Evolutionary conservation across 2,329 filamentous ascomycete genomes (phyloP), one percentile per base, ranked within the genome.

Genomic region (Didymella pomorum): DNA sequence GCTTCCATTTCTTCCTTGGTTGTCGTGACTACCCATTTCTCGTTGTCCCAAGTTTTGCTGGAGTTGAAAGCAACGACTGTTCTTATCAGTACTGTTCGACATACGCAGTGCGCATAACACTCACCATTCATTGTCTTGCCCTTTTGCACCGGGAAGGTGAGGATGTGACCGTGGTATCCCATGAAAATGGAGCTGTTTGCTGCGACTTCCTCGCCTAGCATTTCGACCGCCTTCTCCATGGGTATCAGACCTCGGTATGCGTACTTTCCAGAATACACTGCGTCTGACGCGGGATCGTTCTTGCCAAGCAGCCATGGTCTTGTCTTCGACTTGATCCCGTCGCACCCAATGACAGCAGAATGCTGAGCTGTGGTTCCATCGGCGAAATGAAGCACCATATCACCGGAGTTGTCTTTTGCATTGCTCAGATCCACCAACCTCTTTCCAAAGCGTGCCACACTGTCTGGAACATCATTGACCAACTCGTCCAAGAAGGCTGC

Each of bases 191-290:
- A 81, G 29, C 79, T 78, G 35, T 85, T 86, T 31, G 72, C 64
- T 0, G 83, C 81, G 20, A 83, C 75, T 37, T 84, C 77, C 9
- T 81, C 76, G 8, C 85, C 84, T 0, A 89, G 66, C 5, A 80
- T 74, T 5, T 76, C 68, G 1, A 78, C 72, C 0, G 85, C 86
- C 14, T 81, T 69, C 1, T 82, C 79, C 81, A 89, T 89, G 0
- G 87, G 85, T 5, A 89, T 80, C 6, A 90, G 73, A 0, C 84
- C 84, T 21, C 88, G 81, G 72, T 87, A 90, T 35, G 85, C 87
- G 71, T 86, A 86, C 62, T 88, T 86, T 37, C 83, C 79, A 2
- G 82, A 83, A 69, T 86, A 90, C 4, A 76, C 72, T 0, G 86
- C 79, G 28, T 79, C 70, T 0, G 81, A 74, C 8, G 79, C 79